Conservation (phyloP, 2,329 filamentous ascomycete genomes). For the Penicillium sp. region DNA sequence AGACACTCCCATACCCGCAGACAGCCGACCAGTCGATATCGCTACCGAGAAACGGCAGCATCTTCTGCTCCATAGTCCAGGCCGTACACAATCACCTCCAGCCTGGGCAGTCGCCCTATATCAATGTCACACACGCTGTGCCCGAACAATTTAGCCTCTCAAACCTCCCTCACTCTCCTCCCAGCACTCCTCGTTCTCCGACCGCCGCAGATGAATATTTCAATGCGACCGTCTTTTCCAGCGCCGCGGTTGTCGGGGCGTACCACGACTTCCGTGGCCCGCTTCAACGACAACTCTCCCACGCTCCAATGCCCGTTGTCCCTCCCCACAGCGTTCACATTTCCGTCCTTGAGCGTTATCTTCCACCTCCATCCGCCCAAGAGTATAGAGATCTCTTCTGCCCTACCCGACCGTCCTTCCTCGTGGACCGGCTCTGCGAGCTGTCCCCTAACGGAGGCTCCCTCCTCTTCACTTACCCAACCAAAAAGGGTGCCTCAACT, state of each 20-base stretch:
- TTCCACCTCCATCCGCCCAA: conserved; percentile 59
- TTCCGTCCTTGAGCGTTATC: conserved; percentile 62
- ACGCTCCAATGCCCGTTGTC: conserved; percentile 57
- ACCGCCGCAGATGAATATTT: conserved; percentile 60
- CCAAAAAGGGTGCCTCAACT: conserved; percentile 54
- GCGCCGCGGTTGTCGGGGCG: conserved; percentile 58
- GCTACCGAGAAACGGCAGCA: conserved; percentile 32
- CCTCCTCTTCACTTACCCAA: conserved; percentile 64
- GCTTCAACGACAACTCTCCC: conserved; percentile 37
- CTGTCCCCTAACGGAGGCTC: conserved; percentile 56
- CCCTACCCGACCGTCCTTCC: conserved; percentile 53
- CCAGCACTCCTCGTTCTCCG: conserved; percentile 52
- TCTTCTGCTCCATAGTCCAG: conserved; percentile 56
- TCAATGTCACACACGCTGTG: conserved; percentile 64
- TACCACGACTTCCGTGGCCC: conserved; percentile 56
- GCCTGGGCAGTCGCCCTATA: conserved; percentile 54
- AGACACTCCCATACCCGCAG: conserved; percentile 57
- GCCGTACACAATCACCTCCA: conserved; percentile 54
- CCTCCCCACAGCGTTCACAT: conserved; percentile 60
- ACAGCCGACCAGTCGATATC: conserved; percentile 33
- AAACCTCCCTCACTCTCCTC: conserved; percentile 62
- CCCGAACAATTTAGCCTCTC: conserved; percentile 61
- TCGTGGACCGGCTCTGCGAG: conserved; percentile 61
- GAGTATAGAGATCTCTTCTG: conserved; percentile 61
- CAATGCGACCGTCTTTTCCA: conserved; percentile 60